phyloP scores from a whole-genome alignment of 176 grass and related monocot species.

The Poa annua region DNA sequence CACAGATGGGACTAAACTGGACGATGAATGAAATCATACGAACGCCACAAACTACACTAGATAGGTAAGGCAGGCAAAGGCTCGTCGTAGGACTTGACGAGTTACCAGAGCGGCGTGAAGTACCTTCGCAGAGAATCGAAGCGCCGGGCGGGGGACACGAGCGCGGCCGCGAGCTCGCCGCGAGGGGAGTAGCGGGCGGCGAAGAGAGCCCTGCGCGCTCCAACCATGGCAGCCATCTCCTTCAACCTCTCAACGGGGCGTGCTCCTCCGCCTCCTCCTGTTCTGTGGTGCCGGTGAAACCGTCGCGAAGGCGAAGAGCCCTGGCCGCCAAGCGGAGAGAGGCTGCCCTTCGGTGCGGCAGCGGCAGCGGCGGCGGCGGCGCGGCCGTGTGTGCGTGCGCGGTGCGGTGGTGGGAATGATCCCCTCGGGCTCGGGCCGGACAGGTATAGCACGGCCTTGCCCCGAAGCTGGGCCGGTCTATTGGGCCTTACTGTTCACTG shows the following conservation, averaged over 20 bases:
- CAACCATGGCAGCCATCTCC: conserved; percentile 57
- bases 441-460: conserved; percentile 3
- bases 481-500: not conserved
- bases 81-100: not conserved
- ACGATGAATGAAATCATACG: not conserved
- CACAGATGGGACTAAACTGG: not conserved
- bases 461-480: not conserved
- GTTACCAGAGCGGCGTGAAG: no score
- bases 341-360: not conserved
- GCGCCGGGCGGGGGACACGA: conserved; percentile 11
- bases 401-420: not conserved
- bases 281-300: conserved; percentile 13
- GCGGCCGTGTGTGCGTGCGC: conserved; percentile 15
- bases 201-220: conserved; percentile 54
- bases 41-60: not conserved
- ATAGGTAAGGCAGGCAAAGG: not conserved
- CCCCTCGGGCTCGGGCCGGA: not conserved
- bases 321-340: not conserved
- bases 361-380: conserved; percentile 3
- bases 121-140: conserved; percentile 43
- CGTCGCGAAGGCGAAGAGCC: conserved; percentile 3
- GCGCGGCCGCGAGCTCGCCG: conserved; percentile 26
- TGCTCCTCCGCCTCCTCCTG: conserved; percentile 31
- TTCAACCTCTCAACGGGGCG: not conserved
- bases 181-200: conserved; percentile 47